Evolutionary conservation across 495 filamentous ascomycete genomes (phyloP).

Genomic region (Xylaria nigripes): DNA sequence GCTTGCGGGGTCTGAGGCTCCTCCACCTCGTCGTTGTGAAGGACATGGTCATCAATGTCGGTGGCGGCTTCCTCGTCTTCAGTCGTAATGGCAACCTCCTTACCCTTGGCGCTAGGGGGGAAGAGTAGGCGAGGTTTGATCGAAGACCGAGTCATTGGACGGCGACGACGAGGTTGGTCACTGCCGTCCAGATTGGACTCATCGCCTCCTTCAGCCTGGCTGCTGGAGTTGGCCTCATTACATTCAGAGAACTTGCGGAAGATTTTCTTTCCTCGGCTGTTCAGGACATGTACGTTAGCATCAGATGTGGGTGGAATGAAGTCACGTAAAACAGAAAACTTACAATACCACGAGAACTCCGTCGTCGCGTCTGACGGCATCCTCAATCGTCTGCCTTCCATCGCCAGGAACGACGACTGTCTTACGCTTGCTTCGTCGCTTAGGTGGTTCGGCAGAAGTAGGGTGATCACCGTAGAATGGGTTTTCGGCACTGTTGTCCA

Average conservation of each 20-base stretch:
- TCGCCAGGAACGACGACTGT: conserved; percentile 42
- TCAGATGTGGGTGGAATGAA: not conserved
- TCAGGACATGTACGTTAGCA: conserved; percentile 17
- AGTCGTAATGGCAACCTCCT: conserved; percentile 42
- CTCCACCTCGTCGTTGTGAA: conserved; percentile 44
- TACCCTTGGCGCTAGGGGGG: conserved; percentile 46
- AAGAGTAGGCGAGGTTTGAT: conserved; percentile 85
- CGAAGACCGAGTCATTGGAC: conserved; percentile 59
- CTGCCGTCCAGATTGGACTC: conserved; percentile 38
- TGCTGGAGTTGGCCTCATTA: conserved; percentile 20
- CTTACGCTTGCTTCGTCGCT: conserved; percentile 39
- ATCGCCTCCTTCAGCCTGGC: conserved; percentile 29
- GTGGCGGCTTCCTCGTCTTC: conserved; percentile 41
- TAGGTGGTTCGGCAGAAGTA: conserved; percentile 19
- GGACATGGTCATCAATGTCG: conserved; percentile 45
- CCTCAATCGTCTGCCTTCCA: conserved; percentile 50
- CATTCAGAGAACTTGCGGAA: conserved; percentile 56
- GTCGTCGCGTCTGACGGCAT: conserved; percentile 57
- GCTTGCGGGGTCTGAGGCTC: conserved; percentile 31
- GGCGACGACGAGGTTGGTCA: conserved; percentile 40
- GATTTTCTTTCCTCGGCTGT: conserved; percentile 82
- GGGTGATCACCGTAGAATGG: conserved; percentile 56
- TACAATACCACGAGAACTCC: conserved; percentile 85
- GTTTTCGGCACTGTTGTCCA: conserved; percentile 58
- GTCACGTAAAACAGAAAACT: conserved; percentile 33